Conservation (phyloP, 2,329 filamentous ascomycete species). For the Colletotrichum incanum region DNA sequence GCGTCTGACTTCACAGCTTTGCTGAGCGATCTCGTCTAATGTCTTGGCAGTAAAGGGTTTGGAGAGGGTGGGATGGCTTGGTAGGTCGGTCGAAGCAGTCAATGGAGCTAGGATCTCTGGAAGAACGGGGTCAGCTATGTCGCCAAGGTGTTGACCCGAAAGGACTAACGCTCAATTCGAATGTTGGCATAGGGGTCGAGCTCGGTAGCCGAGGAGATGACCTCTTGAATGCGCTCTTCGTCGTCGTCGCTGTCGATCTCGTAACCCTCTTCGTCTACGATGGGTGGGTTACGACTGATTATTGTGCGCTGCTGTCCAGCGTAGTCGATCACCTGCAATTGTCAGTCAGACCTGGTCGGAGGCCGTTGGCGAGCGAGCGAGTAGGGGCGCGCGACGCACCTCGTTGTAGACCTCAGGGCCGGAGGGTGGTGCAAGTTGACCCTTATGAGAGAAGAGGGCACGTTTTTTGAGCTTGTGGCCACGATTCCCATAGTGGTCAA, state of each 20-base stretch:
- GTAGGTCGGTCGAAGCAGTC: conserved; percentile 81
- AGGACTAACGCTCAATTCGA: conserved; percentile 76
- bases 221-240: conserved; percentile 73
- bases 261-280: conserved; percentile 85
- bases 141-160: conserved; percentile 13
- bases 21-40: conserved; percentile 78
- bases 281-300: conserved; percentile 80
- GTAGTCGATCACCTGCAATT: conserved; percentile 76
- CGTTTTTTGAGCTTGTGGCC: conserved; percentile 85
- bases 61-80: conserved; percentile 81
- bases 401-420: conserved; percentile 81
- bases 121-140: conserved; percentile 48
- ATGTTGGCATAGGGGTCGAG: conserved; percentile 83
- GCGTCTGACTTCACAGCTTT: conserved; percentile 80
- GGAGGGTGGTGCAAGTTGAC: conserved; percentile 76
- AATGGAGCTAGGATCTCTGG: conserved; percentile 82
- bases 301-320: conserved; percentile 81
- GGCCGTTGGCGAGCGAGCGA: background rate
- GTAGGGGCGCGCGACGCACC: conserved; percentile 60
- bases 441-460: conserved; percentile 79
- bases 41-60: conserved; percentile 82
- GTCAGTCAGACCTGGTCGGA: conserved; percentile 25
- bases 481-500: conserved; percentile 80
- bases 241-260: conserved; percentile 82
- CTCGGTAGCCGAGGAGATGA: conserved; percentile 74